These are phyloP conservation scores for Linum trigynum DNA, from an alignment of 345 rosid species.

Conservation along the genomic window DNA sequence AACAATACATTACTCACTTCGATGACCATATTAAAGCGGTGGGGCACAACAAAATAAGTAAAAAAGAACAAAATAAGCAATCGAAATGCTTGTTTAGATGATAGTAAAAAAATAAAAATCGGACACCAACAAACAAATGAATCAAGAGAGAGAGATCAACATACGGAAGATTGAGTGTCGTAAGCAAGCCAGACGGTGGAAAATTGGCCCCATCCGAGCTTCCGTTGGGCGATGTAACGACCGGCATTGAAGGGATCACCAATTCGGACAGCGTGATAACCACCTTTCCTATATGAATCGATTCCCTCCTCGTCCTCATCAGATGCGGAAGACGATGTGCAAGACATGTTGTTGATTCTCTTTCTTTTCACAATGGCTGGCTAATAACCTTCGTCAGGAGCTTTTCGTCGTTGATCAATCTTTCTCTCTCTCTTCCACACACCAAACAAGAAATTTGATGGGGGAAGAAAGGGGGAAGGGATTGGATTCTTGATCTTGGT, in stretches of 20 bases:
- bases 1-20: no score
- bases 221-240: constrained; percentile 88
- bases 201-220: constrained; percentile 99
- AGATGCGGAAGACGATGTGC: constrained; percentile 90
- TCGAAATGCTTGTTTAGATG: background rate
- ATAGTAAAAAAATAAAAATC: background rate
- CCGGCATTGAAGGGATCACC: constrained; percentile 85
- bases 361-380: background rate
- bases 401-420: no score
- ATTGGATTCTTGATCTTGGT: no score
- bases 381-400: background rate
- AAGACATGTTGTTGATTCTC: constrained; percentile 14
- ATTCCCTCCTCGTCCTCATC: constrained; percentile 79
- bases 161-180: constrained; percentile 68
- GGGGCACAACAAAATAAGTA: background rate
- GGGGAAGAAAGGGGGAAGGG: no score
- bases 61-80: background rate
- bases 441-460: no score
- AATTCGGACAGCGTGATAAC: constrained; percentile 91
- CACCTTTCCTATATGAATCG: constrained; percentile 92
- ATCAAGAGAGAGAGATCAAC: constrained; percentile 8
- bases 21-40: no score
- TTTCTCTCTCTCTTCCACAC: background rate
- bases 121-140: background rate
- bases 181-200: constrained; percentile 99